phyloP scores from a whole-genome alignment of 1,284 basidiomycete species.

The Xerocomus minutiporus region DNA sequence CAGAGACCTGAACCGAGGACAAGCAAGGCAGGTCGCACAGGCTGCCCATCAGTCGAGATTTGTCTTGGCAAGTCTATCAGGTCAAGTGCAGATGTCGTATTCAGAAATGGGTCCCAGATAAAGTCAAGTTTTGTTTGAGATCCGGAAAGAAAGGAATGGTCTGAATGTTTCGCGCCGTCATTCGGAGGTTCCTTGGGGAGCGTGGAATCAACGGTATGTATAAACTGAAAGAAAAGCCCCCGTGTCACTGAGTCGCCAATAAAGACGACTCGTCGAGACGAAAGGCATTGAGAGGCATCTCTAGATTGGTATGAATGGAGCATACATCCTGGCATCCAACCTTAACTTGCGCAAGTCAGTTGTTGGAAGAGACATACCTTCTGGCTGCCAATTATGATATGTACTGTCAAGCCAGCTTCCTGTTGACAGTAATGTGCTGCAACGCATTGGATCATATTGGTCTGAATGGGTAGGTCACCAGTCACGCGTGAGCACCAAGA shows the following conservation, averaged over 20 bases:
- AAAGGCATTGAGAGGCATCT: slow-evolving; percentile 53
- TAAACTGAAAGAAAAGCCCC: slow-evolving; percentile 72
- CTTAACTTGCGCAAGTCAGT: slow-evolving; percentile 6
- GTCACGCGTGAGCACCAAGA: neutral
- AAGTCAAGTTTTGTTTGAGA: slow-evolving; percentile 58
- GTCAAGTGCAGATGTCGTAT: slow-evolving; percentile 51
- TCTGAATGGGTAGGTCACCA: slow-evolving; percentile 40
- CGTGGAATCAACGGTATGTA: slow-evolving; percentile 52
- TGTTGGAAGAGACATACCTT: slow-evolving; percentile 47
- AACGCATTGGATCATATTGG: slow-evolving; percentile 67
- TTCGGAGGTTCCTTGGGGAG: slow-evolving; percentile 53
- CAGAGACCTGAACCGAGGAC: slow-evolving; percentile 83
- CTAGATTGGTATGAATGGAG: slow-evolving; percentile 55
- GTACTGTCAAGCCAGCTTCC: slow-evolving; percentile 77
- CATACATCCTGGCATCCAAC: slow-evolving; percentile 61
- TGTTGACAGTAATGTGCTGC: slow-evolving; percentile 60
- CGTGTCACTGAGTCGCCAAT: slow-evolving; percentile 84
- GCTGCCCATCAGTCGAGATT: slow-evolving; percentile 1
- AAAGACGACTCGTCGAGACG: slow-evolving; percentile 60
- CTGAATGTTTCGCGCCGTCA: slow-evolving; percentile 63
- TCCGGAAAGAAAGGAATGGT: slow-evolving; percentile 48
- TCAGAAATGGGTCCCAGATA: slow-evolving; percentile 80
- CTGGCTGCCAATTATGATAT: slow-evolving; percentile 77
- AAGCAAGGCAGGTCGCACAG: slow-evolving; percentile 53
- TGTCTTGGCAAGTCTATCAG: slow-evolving; percentile 31